Evolutionary conservation across 129 eudicot species (phyloP), one percentile per base, ranked within the genome.

Genomic region (Arctium lappa): DNA sequence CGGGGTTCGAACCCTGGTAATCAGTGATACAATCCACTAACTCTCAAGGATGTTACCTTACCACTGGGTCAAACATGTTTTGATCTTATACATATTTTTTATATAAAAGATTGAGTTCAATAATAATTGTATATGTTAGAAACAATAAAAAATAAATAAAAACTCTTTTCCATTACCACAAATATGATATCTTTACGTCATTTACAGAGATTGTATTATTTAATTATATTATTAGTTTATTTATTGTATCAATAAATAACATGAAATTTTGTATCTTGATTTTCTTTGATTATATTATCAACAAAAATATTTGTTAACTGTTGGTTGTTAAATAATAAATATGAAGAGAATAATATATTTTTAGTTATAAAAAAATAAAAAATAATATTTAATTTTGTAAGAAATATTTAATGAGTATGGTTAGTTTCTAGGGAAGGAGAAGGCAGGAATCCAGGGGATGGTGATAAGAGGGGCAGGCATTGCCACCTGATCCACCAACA

Each of bases 401-500:
- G 18, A 31, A 13, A 40, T 70, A 22, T 31, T 30, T 69, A 31
- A 29, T 33, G 73, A 56, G 62, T 60, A 71, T 83, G 78, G 82
- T 76, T 76, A 69, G 65, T 77, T 83, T 78, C 34, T 63, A 79
- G 89, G 38, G 85, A 86, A 85, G 74, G 85, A 75, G 71, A 68
- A 80, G 88, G 85, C 80, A 88, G 89, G 91, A 87, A 89, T 87
- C 87, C 90, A 82, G 87, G 82, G 73, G 81, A 85, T 81, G 94
- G 94, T 82, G 94, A 80, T 33, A 69, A 84, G 88, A 86, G 88
- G 97, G 95, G 86, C 94, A 88, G 91, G 79, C 86, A 66, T 76
- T 94, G 98, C 86, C 70, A 94, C 94, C 97, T 89, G 89, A 94
- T 90, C 93, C 84, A 82, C 98, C 94, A 91, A 94, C 98, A 94